Conservation (phyloP, 2,329 filamentous ascomycete species). For the Diaporthe ampelina region DNA sequence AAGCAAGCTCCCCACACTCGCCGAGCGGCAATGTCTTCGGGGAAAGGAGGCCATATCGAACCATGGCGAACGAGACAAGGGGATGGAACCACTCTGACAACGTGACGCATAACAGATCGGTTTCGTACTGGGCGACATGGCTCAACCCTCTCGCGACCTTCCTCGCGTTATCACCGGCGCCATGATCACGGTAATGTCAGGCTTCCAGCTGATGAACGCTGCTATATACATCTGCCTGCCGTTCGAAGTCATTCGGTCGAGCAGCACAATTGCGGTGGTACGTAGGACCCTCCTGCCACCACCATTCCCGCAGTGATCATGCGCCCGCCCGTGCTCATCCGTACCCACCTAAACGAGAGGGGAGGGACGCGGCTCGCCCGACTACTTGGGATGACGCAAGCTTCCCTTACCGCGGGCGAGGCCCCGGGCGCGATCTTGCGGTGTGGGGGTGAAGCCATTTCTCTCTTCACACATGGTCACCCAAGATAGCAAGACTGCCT, state of each 20-base stretch:
- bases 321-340: conserved; percentile 34
- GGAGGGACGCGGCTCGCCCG: conserved; percentile 33
- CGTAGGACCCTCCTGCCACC: not conserved
- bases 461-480: not conserved
- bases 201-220: conserved; percentile 58
- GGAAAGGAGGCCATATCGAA: not conserved
- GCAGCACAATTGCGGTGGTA: conserved; percentile 59
- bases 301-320: conserved; percentile 7
- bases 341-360: conserved; percentile 39
- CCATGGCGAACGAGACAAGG: conserved; percentile 1
- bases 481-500: not conserved
- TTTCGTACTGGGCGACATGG: conserved; percentile 50
- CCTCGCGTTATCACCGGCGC: conserved; percentile 57
- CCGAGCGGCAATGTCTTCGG: not conserved
- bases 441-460: not conserved
- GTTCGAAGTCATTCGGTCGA: conserved; percentile 55
- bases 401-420: conserved; percentile 42
- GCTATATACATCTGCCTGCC: conserved; percentile 59
- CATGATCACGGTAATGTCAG: conserved; percentile 57
- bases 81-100: conserved; percentile 27
- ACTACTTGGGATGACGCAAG: conserved; percentile 51
- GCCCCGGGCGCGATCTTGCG: not conserved
- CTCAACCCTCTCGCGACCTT: conserved; percentile 48
- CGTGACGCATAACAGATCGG: conserved; percentile 36
- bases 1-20: not conserved